phyloP scores from a whole-genome alignment of 2,329 filamentous ascomycete genomes.

The Rugonectria rugulosa region DNA sequence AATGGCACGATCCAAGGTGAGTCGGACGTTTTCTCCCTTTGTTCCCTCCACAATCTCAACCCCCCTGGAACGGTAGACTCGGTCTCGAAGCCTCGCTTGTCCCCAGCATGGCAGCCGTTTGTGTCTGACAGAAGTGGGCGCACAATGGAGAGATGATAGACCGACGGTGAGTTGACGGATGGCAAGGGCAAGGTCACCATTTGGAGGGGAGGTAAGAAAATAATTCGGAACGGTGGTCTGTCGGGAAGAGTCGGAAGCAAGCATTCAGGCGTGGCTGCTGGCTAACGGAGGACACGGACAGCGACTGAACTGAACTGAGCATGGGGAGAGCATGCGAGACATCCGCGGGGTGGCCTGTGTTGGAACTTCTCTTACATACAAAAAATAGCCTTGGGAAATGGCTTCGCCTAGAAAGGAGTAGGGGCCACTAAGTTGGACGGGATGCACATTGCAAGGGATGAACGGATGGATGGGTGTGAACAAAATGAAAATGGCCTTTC shows the following conservation, averaged over 20 bases:
- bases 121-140: constrained; percentile 19
- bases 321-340: constrained; percentile 25
- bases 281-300: constrained; percentile 3
- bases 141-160: constrained; percentile 27
- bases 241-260: constrained; percentile 32
- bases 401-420: neutral
- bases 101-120: neutral
- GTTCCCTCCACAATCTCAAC: neutral
- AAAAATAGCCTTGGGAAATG: constrained; percentile 17
- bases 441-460: too few species aligned
- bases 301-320: constrained; percentile 17
- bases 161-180: constrained; percentile 26
- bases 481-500: too few species aligned
- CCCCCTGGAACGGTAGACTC: constrained; percentile 9
- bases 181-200: neutral
- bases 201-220: constrained; percentile 16
- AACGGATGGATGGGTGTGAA: neutral
- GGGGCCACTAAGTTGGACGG: neutral
- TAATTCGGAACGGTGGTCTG: constrained; percentile 21
- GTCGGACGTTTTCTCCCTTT: constrained; percentile 19
- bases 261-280: neutral
- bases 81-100: too few species aligned
- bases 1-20: constrained; percentile 26
- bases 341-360: constrained; percentile 21
- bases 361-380: constrained; percentile 7